A percentile compares a stretch with the other conserved stretches of the same genome.
Conservation (phyloP, 345 rosid species). For the Brassica nigra region DNA sequence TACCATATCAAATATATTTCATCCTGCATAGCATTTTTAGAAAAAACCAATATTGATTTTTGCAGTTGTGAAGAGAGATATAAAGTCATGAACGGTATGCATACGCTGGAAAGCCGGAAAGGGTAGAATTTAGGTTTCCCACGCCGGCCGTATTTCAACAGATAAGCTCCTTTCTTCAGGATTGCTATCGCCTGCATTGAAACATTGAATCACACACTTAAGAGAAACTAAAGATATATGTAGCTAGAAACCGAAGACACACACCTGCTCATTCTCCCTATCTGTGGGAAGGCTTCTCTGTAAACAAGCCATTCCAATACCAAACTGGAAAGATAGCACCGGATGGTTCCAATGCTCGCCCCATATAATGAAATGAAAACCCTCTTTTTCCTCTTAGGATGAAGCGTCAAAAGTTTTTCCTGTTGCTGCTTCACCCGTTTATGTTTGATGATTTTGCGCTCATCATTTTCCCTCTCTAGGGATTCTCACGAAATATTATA, state of each 20-base stretch:
- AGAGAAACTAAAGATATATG: too few species aligned
- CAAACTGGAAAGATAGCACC: constrained; percentile 38
- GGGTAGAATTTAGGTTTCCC: constrained; percentile 84
- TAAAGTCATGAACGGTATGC: neutral
- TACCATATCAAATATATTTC: constrained; percentile 62
- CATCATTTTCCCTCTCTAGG: neutral
- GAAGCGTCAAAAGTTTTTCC: too few species aligned
- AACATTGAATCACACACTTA: too few species aligned
- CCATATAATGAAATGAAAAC: constrained; percentile 41
- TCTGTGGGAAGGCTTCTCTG: constrained; percentile 42
- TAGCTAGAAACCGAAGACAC: neutral
- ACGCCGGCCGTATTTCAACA: constrained; percentile 72
- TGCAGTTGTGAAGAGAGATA: neutral
- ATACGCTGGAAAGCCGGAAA: constrained; percentile 69
- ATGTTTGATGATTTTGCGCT: neutral
- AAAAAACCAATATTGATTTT: neutral
- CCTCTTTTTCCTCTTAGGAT: neutral
- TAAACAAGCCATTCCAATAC: constrained; percentile 49
- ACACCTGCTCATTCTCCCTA: constrained; percentile 55
- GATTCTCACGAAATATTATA: neutral
- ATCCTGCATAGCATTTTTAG: constrained; percentile 44
- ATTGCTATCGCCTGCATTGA: constrained; percentile 60
- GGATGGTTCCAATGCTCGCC: constrained; percentile 43
- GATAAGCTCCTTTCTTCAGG: constrained; percentile 70
- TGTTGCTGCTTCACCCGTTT: neutral